Evolutionary conservation across 2,329 filamentous ascomycete genomes (phyloP), one percentile per base, ranked within the genome.

Genomic region (Acarospora socialis): DNA sequence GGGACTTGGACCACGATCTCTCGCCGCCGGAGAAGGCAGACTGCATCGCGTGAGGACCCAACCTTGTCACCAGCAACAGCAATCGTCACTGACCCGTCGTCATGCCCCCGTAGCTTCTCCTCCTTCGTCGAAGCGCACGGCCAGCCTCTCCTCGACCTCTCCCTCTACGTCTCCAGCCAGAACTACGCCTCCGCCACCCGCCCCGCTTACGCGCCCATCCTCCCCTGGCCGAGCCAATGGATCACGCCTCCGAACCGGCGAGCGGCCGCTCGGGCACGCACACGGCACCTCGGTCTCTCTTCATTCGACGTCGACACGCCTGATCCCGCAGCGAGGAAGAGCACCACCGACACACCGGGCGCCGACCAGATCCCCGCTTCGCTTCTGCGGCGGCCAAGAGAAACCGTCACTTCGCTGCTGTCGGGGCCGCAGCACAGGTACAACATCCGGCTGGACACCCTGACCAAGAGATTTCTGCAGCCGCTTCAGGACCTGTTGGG

Each of bases 211-310:
- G 82, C 77, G 43, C 60, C 64, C 4, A 69, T 94, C 35, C 70
- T 95, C 22, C 72, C 79, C 23, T 92, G 90, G 65, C 84, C 90
- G 12, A 67, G 84, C 40, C 86, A 86, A 46, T 98, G 90, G 71
- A 79, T 80, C 24, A 65, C 92, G 4, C 86, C 86, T 2, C 75
- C 80, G 1, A 63, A 71, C 34, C 63, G 83, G 33, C 79, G 84
- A 30, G 63, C 73, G 7, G 65, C 72, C 21, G 84, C 86, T 18
- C 70, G 79, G 47, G 56, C 63, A 40, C 68, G 77, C 41, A 86
- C 81, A 7, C 70, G 72, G 34, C 70, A 79, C 44, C 63, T 83
- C 3, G 76, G 76, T 9, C 63, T 87, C 33, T 74, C 73, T 7
- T 68, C 71, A 21, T 59, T 84, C 22, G 78, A 81, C 46, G 63